phyloP scores from a whole-genome alignment of 73 alveolate genomes.

The Paramecium caudatum region DNA sequence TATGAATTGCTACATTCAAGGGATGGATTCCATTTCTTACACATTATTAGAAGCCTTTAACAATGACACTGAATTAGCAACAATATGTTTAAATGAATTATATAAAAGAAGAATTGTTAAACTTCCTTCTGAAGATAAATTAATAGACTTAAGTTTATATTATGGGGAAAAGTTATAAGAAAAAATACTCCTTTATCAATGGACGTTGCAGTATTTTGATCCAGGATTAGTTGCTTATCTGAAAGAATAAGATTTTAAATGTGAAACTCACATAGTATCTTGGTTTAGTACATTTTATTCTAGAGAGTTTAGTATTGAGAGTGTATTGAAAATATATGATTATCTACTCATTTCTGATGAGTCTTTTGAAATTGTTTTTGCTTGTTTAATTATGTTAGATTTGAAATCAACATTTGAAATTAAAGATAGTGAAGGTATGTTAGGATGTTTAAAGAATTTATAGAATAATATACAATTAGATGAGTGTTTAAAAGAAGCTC shows the following conservation, averaged over 20 bases:
- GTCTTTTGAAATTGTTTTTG: constrained; percentile 38
- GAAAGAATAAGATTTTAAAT: constrained; percentile 9
- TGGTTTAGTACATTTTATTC: constrained; percentile 48
- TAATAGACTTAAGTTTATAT: neutral
- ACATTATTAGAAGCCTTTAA: constrained; percentile 44
- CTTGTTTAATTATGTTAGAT: constrained; percentile 19
- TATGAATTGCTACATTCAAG: constrained; percentile 47
- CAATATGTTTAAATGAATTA: constrained; percentile 39
- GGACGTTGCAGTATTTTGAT: constrained; percentile 40
- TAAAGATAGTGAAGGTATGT: constrained; percentile 59
- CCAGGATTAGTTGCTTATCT: neutral
- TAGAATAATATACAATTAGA: constrained; percentile 13
- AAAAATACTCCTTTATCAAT: constrained; percentile 17
- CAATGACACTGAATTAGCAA: constrained; percentile 34
- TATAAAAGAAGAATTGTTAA: constrained; percentile 42
- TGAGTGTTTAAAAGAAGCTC: neutral
- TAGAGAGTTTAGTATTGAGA: constrained; percentile 24
- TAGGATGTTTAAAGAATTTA: constrained; percentile 45
- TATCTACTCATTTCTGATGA: constrained; percentile 7
- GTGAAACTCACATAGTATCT: constrained; percentile 26
- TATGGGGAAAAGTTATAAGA: constrained; percentile 20
- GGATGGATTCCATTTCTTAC: constrained; percentile 53
- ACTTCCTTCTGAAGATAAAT: neutral
- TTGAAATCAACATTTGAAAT: constrained; percentile 50
- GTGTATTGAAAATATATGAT: constrained; percentile 38